phyloP scores from a whole-genome alignment of 2,329 filamentous ascomycete species.

The Trichoderma sp. region DNA sequence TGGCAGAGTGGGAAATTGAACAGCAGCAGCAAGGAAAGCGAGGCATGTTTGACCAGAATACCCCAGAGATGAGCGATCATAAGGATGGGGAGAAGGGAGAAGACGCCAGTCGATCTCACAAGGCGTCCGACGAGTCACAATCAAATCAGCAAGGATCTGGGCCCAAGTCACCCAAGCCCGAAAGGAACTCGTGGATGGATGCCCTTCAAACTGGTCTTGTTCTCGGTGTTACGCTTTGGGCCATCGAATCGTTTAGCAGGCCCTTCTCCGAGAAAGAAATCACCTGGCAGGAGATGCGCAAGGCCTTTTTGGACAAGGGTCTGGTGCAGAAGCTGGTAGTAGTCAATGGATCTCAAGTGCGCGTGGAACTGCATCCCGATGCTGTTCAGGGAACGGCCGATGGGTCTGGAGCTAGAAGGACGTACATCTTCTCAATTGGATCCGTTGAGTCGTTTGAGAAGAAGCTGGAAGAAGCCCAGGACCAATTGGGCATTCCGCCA shows the following conservation, averaged over 20 bases:
- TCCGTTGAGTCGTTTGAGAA: constrained; percentile 91
- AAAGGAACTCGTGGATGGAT: constrained; percentile 36
- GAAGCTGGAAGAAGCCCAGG: constrained; percentile 81
- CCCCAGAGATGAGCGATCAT: constrained; percentile 22
- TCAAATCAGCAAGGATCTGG: constrained; percentile 26
- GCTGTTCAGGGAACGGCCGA: constrained; percentile 49
- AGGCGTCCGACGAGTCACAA: constrained; percentile 24
- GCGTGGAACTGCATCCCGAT: constrained; percentile 75
- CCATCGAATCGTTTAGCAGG: constrained; percentile 40
- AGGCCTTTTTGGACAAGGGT: constrained; percentile 91
- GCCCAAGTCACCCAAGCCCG: constrained; percentile 33
- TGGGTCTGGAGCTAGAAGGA: constrained; percentile 30
- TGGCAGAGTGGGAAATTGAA: constrained; percentile 31
- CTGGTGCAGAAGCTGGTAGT: constrained; percentile 90
- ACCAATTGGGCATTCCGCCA: constrained; percentile 78
- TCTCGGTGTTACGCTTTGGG: constrained; percentile 54
- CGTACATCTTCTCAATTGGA: constrained; percentile 91
- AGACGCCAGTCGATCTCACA: constrained; percentile 23
- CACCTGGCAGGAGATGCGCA: constrained; percentile 95
- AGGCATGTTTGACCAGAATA: constrained; percentile 27
- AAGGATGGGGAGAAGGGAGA: constrained; percentile 24
- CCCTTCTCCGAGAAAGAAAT: constrained; percentile 64
- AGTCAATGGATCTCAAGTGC: constrained; percentile 67
- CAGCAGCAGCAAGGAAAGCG: constrained; percentile 22
- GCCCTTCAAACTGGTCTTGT: constrained; percentile 36